phyloP scores from a whole-genome alignment of 1,139 yeast species.

The Geotrichum macrosporum region DNA sequence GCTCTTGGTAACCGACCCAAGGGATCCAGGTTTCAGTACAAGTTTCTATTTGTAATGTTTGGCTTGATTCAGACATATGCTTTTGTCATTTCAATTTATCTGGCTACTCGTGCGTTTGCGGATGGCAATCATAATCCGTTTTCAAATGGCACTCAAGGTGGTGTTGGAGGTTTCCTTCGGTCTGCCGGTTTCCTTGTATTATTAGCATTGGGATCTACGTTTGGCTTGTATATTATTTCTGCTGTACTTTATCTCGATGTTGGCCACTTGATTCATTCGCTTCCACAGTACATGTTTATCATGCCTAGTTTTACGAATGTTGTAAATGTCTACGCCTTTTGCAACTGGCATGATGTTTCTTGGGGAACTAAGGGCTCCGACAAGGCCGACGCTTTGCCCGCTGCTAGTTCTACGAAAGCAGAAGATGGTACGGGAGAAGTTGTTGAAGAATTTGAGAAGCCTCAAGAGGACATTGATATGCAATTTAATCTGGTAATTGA shows the following conservation, averaged over 20 bases:
- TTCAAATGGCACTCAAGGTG: conserved; percentile 25
- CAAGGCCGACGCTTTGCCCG: conserved; percentile 57
- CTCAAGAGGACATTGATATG: conserved; percentile 61
- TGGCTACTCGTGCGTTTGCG: conserved; percentile 39
- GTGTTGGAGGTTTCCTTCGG: conserved; percentile 35
- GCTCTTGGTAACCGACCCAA: conserved; percentile 45
- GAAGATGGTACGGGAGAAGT: conserved; percentile 66
- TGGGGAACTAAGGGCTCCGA: conserved; percentile 98
- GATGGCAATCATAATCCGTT: conserved; percentile 9
- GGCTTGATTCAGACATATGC: conserved; percentile 42
- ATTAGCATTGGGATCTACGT: conserved; percentile 83
- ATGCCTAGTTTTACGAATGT: conserved; percentile 89
- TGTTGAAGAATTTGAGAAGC: conserved; percentile 65
- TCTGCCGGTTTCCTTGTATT: conserved; percentile 50
- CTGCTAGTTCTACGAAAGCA: conserved; percentile 47
- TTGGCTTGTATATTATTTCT: conserved; percentile 77
- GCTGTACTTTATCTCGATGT: conserved; percentile 76
- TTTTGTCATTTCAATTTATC: conserved; percentile 39
- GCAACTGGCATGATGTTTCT: conserved; percentile 92
- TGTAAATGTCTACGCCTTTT: conserved; percentile 71
- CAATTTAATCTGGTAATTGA: conserved; percentile 44
- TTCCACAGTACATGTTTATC: conserved; percentile 77
- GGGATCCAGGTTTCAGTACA: conserved; percentile 39
- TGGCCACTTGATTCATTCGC: conserved; percentile 89
- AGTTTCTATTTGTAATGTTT: conserved; percentile 36